Evolutionary conservation across 169 alveolate genomes (phyloP).

Genomic region (Plasmodium sp.): DNA sequence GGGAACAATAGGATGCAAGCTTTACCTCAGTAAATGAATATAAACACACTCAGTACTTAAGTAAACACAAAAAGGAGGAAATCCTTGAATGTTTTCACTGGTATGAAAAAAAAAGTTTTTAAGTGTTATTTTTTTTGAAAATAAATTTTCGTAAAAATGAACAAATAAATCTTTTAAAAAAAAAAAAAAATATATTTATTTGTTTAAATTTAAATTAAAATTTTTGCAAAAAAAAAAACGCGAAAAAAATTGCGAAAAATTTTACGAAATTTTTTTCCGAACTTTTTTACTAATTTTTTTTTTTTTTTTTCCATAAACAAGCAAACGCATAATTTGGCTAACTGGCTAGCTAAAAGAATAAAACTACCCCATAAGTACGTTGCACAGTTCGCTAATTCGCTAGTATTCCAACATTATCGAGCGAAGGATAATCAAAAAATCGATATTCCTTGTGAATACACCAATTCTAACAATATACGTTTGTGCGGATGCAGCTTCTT

Average conservation of each 20-base stretch:
- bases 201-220: too few relatives aligned
- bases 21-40: neutral
- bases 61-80: neutral
- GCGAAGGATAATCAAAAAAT: neutral
- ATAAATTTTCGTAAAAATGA: neutral
- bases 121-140: neutral
- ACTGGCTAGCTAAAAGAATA: neutral
- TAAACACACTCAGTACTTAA: neutral
- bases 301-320: too few relatives aligned
- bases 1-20: neutral
- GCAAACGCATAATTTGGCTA: neutral
- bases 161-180: neutral
- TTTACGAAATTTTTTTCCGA: too few relatives aligned
- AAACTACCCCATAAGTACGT: too few relatives aligned
- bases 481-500: neutral
- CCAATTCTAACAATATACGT: neutral
- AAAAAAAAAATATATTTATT: too few relatives aligned
- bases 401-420: neutral
- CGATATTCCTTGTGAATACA: neutral
- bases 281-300: too few relatives aligned
- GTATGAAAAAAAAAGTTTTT: neutral
- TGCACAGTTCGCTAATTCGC: neutral
- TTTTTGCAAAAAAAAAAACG: neutral
- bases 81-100: neutral
- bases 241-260: neutral